Base-by-base conservation (phyloP, 805 yeast genomes). In the Teunomyces pallodes region DNA sequence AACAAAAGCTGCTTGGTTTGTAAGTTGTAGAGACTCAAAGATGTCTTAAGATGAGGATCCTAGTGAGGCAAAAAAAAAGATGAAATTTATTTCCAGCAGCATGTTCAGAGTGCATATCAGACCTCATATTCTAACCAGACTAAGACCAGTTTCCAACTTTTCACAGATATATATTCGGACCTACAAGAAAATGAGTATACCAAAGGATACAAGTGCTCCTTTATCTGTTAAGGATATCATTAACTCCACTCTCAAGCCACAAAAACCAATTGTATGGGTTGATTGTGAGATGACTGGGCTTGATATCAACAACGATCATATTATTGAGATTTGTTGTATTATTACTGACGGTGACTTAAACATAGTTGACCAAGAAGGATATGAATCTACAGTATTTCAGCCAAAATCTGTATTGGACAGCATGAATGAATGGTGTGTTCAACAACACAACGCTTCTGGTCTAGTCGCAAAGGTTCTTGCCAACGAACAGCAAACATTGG, bases 211-310 rank as follows among this genome's bases (percentile, higher is more conserved):
- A n/a, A 13, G 20, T 14, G 6, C 30, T n/a, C 30, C 41, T 12
- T 38, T 38, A n/a, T 38, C 41, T 26, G 41, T 38, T 8, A 38
- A 38, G 14, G 41, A 38, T 10, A 38, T 38, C 9, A 26, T 38
- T n/a, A 38, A 38, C 41, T 38, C 41, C 29, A 38, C 41, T 29
- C 24, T 38, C 9, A 38, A 38, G 27, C 41, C 41, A 28, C 46
- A 49, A 50, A 62, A 65, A 46, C 76, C 76, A 1, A 74, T 92
- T 14, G 95, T 94, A 3, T 94, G 99, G 99, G 77, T 94, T 13
- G 99, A 94, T 69, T 94, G 98, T 67, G 99, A 94, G 65, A 94
- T 94, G 99, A 94, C 99, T 0, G 99, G 99, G 0, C 70, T 94
- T 35, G 86, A 92, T 57, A 82, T 84, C n/a, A 65, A 69, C 42